Conservation (phyloP, 2,329 filamentous ascomycete genomes). For the Colletotrichum truncatum region DNA sequence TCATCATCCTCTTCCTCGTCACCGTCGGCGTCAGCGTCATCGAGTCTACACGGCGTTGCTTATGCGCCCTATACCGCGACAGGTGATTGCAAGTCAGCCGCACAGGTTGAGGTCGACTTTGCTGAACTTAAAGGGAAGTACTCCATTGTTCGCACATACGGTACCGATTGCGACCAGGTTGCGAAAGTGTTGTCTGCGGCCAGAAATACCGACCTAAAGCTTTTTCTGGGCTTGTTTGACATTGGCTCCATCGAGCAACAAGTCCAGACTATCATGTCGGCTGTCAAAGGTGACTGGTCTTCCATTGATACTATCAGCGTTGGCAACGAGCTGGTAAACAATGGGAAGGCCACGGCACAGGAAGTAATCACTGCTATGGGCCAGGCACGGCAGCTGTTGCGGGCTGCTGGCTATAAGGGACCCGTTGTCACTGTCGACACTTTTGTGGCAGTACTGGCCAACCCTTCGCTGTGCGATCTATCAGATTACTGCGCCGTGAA, state of each 20-base stretch:
- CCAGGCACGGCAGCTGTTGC: slow-evolving; percentile 65
- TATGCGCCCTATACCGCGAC: slow-evolving; percentile 61
- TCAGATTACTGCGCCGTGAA: slow-evolving; percentile 87
- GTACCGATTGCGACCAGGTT: slow-evolving; percentile 81
- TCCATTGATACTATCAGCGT: slow-evolving; percentile 76
- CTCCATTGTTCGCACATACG: slow-evolving; percentile 78
- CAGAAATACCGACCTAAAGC: slow-evolving; percentile 69
- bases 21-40: background rate
- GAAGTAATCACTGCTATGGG: slow-evolving; percentile 68
- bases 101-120: slow-evolving; percentile 73
- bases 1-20: background rate
- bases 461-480: slow-evolving; percentile 75
- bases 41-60: slow-evolving; percentile 49
- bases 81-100: slow-evolving; percentile 72
- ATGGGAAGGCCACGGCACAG: slow-evolving; percentile 59
- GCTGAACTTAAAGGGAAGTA: slow-evolving; percentile 61
- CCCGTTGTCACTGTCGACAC: slow-evolving; percentile 85
- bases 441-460: slow-evolving; percentile 70
- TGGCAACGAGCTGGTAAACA: slow-evolving; percentile 84
- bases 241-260: slow-evolving; percentile 64
- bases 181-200: slow-evolving; percentile 69
- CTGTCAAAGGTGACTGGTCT: slow-evolving; percentile 72
- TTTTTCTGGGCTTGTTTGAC: slow-evolving; percentile 81
- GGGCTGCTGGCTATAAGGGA: slow-evolving; percentile 72
- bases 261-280: slow-evolving; percentile 67